phyloP scores from a whole-genome alignment of 495 filamentous ascomycete genomes.

The Penicillium tannophilum region DNA sequence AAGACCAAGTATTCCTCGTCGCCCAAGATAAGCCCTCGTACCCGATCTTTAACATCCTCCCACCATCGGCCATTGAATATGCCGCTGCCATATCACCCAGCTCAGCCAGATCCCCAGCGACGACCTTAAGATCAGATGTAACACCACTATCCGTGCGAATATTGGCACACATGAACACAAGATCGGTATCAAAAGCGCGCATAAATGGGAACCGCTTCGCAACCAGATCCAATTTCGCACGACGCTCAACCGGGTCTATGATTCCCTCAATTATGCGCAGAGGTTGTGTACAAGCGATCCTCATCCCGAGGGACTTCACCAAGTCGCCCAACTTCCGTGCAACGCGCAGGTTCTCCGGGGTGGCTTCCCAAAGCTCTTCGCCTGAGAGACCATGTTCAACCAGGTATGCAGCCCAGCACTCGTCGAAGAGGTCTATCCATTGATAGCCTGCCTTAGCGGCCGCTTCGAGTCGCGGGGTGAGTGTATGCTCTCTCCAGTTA shows the following conservation, averaged over 20 bases:
- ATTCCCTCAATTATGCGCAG: slow-evolving; percentile 35
- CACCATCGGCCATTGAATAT: slow-evolving; percentile 31
- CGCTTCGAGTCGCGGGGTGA: slow-evolving; percentile 30
- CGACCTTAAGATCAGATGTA: slow-evolving; percentile 32
- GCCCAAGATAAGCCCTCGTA: slow-evolving; percentile 61
- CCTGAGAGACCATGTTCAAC: slow-evolving; percentile 29
- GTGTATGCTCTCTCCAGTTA: slow-evolving; percentile 30
- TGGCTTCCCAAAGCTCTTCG: slow-evolving; percentile 33
- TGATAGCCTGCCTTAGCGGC: slow-evolving; percentile 35
- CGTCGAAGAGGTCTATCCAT: slow-evolving; percentile 42
- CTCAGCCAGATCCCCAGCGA: slow-evolving; percentile 33
- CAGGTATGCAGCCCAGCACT: slow-evolving; percentile 40
- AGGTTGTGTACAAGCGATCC: slow-evolving; percentile 37
- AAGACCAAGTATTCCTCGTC: slow-evolving; percentile 59
- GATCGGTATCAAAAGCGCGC: slow-evolving; percentile 39
- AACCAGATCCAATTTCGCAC: slow-evolving; percentile 24
- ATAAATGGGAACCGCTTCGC: slow-evolving; percentile 41
- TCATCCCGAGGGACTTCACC: slow-evolving; percentile 34
- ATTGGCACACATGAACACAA: slow-evolving; percentile 39
- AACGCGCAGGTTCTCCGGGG: slow-evolving; percentile 27
- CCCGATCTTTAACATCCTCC: slow-evolving; percentile 31
- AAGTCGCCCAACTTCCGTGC: slow-evolving; percentile 32
- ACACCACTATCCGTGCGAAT: slow-evolving; percentile 34
- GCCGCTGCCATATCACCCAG: slow-evolving; percentile 34
- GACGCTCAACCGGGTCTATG: slow-evolving; percentile 28